Percentiles rank a stretch among this genome's conserved stretches.
These are phyloP conservation scores for Asclepias syriaca DNA, from an alignment of 257 asterid genomes.

Conservation along the genomic window DNA sequence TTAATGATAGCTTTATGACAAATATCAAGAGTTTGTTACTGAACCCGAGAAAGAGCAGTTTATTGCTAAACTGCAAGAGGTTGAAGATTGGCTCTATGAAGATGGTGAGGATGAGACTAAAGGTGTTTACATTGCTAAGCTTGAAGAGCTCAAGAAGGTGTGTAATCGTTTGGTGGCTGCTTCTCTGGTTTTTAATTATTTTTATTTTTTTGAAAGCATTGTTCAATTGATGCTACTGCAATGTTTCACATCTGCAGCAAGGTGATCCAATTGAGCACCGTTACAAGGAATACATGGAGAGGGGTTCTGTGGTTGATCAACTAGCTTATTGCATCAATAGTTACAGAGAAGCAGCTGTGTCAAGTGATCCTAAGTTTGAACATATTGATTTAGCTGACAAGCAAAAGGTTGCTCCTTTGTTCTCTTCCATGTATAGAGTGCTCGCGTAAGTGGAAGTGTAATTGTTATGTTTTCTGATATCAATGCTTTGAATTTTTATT, in stretches of 20 bases:
- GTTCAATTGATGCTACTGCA: background rate
- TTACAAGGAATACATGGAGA: constrained; percentile 64
- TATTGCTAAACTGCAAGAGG: constrained; percentile 69
- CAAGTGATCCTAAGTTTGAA: constrained; percentile 67
- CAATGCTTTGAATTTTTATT: background rate
- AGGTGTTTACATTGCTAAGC: constrained; percentile 67
- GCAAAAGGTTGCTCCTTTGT: constrained; percentile 49
- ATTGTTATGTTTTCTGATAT: background rate
- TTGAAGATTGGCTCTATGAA: constrained; percentile 94
- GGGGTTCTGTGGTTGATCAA: constrained; percentile 70
- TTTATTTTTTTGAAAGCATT: background rate
- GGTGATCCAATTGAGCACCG: constrained; percentile 91
- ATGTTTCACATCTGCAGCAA: constrained; percentile 46
- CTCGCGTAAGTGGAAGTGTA: background rate
- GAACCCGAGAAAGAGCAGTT: constrained; percentile 75
- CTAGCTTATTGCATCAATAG: constrained; percentile 58
- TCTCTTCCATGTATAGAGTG: background rate
- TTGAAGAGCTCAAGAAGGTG: constrained; percentile 78
- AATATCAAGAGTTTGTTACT: constrained; percentile 57
- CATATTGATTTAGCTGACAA: constrained; percentile 75
- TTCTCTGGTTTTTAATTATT: too few relatives aligned
- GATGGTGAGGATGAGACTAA: constrained; percentile 93
- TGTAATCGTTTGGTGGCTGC: background rate
- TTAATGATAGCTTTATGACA: constrained; percentile 53
- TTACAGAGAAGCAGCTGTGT: constrained; percentile 80